Evolutionary conservation across 345 rosid species (phyloP), one percentile per base, ranked within the genome.

Genomic region (Adansonia digitata): DNA sequence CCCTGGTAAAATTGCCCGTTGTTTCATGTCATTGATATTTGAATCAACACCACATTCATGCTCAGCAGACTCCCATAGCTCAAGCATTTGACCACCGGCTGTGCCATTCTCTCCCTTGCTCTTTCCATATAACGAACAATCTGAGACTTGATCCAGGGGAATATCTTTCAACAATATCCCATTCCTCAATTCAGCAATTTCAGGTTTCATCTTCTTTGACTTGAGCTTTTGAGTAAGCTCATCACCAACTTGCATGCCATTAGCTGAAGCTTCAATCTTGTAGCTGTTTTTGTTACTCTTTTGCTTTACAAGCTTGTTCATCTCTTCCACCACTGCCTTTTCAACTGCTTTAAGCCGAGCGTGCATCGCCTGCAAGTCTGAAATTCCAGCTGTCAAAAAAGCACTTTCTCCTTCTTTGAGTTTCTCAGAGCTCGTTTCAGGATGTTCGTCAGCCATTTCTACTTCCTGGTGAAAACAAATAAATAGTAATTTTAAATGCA

Each of bases 111-210:
- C 79, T 72, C 87, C 80, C 76, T 76, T 78, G 83, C 85, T 84
- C 80, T 80, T 84, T 70, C 86, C 84, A 39, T 81, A 60, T 59
- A 81, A 83, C 27, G 92, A 85, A 59, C 83, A 82, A 69, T 90
- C 90, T 9, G 93, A 94, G 52, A 71, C 83, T 80, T 91, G 89
- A 85, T 94, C 97, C 5, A 86, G 87, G 20, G 78, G 85, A 82
- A 88, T 88, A 45, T 91, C 95, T 80, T 92, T 92, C 79, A 84
- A 76, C 81, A 77, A 72, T 62, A 78, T 75, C 57, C 84, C 88
- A 49, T 68, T 79, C 51, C 77, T 84, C 43, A 65, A 75, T 53
- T 84, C 84, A 1, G 76, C 55, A 51, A 81, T 80, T 82, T 81
- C 79, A 59, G 74, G 80, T 74, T 73, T 81, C 35, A 51, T 82